phyloP scores from a whole-genome alignment of 2,329 filamentous ascomycete genomes.

The Penicillium palitans region DNA sequence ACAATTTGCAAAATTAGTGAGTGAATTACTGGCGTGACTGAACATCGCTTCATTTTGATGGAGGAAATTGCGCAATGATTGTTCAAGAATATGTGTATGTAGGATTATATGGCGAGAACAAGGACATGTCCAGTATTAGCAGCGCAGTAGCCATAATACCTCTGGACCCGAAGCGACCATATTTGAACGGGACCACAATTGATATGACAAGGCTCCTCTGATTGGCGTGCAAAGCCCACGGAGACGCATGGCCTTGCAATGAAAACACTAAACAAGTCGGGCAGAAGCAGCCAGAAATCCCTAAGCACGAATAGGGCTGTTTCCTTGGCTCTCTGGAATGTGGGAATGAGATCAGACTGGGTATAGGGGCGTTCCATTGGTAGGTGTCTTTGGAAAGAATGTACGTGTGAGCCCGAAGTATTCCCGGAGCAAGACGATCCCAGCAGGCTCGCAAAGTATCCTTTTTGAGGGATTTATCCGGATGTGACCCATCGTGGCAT shows the following conservation, averaged over 20 bases:
- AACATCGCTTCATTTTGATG: neutral
- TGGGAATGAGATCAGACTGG: neutral
- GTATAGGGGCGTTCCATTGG: neutral
- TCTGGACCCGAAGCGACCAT: neutral
- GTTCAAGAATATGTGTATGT: neutral
- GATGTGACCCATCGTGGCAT: neutral
- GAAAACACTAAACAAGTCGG: neutral
- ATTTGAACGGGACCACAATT: neutral
- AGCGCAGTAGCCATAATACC: neutral
- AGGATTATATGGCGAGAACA: neutral
- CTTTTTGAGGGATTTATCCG: neutral
- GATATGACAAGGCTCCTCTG: neutral
- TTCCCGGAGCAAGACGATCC: neutral
- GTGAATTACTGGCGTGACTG: neutral
- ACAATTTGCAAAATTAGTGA: neutral
- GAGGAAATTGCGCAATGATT: neutral
- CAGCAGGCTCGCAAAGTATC: neutral
- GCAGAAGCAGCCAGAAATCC: neutral
- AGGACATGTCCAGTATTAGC: neutral
- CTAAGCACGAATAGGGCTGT: neutral
- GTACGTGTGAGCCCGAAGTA: neutral
- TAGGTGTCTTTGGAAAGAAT: conserved; percentile 1
- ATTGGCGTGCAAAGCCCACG: neutral
- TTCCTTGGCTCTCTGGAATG: conserved; percentile 4
- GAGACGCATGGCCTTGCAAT: neutral